phyloP scores from a whole-genome alignment of 768 basidiomycete species.

The Glaciozyma antarctica region DNA sequence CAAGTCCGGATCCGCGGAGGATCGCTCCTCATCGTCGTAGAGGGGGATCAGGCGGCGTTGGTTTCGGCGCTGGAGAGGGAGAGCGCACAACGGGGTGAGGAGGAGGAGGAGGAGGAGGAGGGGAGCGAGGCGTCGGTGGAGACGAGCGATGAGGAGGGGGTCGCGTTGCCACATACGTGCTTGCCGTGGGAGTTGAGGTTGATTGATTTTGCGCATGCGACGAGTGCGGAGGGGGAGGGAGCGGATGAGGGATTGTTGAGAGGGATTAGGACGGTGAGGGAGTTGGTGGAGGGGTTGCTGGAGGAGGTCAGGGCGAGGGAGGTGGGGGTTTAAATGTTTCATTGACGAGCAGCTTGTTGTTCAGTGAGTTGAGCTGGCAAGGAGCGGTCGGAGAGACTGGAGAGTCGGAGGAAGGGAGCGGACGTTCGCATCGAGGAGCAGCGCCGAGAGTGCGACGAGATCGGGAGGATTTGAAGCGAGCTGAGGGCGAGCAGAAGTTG shows the following conservation, averaged over 20 bases:
- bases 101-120: constrained; percentile 40
- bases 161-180: constrained; percentile 18
- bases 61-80: constrained; percentile 35
- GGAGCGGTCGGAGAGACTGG: no score
- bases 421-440: no score
- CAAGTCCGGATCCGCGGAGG: constrained; percentile 74
- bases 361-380: no score
- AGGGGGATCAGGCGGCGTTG: constrained; percentile 49
- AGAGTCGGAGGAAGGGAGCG: no score
- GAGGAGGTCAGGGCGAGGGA: background rate
- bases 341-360: no score
- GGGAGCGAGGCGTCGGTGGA: constrained; percentile 21
- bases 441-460: no score
- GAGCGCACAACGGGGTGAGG: constrained; percentile 24
- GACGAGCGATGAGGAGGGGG: constrained; percentile 28
- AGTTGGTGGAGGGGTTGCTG: constrained; percentile 39
- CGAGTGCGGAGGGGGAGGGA: constrained; percentile 50
- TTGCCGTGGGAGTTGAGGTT: constrained; percentile 58
- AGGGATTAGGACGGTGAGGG: constrained; percentile 60
- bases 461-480: no score
- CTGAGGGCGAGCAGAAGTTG: no score
- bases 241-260: constrained; percentile 66
- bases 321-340: no score
- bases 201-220: constrained; percentile 92
- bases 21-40: constrained; percentile 73